phyloP scores from a whole-genome alignment of 192 early-diverging fungal species.

The Bifiguratus adelaidae region DNA sequence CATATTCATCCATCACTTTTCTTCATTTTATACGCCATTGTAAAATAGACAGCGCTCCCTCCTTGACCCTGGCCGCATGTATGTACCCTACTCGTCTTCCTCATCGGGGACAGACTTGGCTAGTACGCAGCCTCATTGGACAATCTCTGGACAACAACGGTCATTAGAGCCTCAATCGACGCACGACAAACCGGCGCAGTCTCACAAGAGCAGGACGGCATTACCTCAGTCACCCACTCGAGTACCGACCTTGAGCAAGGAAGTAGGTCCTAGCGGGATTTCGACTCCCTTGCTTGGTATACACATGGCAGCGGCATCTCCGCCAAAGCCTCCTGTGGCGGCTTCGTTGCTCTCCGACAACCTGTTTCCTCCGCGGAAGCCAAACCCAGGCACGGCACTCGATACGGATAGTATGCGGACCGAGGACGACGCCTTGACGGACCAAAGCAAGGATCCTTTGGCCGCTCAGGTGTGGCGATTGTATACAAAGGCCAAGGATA shows the following conservation, averaged over 20 bases:
- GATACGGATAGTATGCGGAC: conserved; percentile 9
- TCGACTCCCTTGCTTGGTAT: too few relatives aligned
- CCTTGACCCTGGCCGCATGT: too few relatives aligned
- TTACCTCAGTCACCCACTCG: neutral
- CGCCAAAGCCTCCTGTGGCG: conserved; percentile 8
- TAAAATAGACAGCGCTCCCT: too few relatives aligned
- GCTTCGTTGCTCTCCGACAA: conserved; percentile 16
- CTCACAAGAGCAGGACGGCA: neutral
- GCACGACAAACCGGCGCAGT: neutral
- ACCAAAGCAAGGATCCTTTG: conserved; percentile 34
- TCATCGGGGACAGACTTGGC: too few relatives aligned
- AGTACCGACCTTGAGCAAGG: neutral
- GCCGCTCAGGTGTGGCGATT: conserved; percentile 61
- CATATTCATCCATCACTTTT: too few relatives aligned
- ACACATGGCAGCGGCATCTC: neutral
- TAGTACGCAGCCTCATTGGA: too few relatives aligned
- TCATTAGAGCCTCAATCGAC: neutral
- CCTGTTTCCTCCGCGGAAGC: conserved; percentile 21
- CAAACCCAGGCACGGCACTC: conserved; percentile 2
- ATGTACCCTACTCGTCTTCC: too few relatives aligned
- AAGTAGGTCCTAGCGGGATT: too few relatives aligned
- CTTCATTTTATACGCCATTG: too few relatives aligned
- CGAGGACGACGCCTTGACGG: conserved; percentile 19
- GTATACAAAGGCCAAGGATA: conserved; percentile 70
- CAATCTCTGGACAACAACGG: neutral